Conservation (phyloP, 148 eudicot genomes). For the Suaeda aralocaspica region DNA sequence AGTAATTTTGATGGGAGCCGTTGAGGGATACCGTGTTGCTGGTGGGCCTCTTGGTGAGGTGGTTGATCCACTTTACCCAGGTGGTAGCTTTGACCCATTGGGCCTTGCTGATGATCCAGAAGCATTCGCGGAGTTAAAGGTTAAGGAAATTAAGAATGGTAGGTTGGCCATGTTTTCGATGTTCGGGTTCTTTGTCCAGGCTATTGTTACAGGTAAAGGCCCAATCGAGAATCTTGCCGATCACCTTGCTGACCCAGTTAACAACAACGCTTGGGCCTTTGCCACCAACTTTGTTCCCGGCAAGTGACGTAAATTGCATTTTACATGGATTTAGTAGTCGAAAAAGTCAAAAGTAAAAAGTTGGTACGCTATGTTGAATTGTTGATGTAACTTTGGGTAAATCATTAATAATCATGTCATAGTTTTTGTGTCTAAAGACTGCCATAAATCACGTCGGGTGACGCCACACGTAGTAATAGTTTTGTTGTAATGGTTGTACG, state of each 20-base stretch:
- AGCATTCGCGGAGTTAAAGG: constrained; percentile 37
- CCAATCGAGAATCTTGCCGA: constrained; percentile 38
- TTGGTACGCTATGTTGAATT: too few species aligned
- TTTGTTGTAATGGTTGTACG: too few species aligned
- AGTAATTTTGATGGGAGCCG: constrained; percentile 42
- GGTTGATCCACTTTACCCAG: constrained; percentile 40
- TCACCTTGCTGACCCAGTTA: constrained; percentile 35
- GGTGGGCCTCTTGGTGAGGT: constrained; percentile 48
- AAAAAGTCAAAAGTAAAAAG: too few species aligned
- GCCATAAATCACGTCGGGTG: too few species aligned
- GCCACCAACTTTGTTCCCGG: constrained; percentile 43
- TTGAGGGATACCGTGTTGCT: constrained; percentile 44
- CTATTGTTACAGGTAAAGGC: constrained; percentile 42
- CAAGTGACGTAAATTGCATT: constrained; percentile 28
- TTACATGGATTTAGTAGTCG: too few species aligned
- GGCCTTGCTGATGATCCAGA: constrained; percentile 42
- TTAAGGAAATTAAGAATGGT: constrained; percentile 42
- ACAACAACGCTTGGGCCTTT: constrained; percentile 41
- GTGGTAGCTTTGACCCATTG: constrained; percentile 43
- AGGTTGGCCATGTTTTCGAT: constrained; percentile 40
- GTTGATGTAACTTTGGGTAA: too few species aligned
- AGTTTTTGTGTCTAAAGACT: too few species aligned
- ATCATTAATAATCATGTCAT: too few species aligned
- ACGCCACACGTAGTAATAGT: too few species aligned
- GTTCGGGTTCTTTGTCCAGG: constrained; percentile 44